phyloP scores from a whole-genome alignment of 1,284 basidiomycete species.

The Termitomyces sp. region DNA sequence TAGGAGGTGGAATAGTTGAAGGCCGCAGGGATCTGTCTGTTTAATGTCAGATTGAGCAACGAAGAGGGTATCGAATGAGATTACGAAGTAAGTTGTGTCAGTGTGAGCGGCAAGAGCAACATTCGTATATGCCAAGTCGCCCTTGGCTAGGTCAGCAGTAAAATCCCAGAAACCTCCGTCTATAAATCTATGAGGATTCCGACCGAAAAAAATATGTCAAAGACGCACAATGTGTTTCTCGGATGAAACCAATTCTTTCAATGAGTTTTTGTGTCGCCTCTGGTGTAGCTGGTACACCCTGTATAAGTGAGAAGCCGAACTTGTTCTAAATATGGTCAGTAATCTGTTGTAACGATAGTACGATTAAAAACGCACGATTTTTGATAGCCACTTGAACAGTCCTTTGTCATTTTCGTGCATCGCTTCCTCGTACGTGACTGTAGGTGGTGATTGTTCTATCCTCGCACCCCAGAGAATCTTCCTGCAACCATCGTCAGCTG shows the following conservation, averaged over 20 bases:
- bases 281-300: constrained; percentile 75
- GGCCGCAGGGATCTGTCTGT: constrained; percentile 86
- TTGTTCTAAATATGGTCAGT: constrained; percentile 48
- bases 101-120: constrained; percentile 89
- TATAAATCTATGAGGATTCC: constrained; percentile 26
- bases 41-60: constrained; percentile 2
- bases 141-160: constrained; percentile 86
- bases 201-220: not conserved
- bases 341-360: not conserved
- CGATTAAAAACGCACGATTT: constrained; percentile 57
- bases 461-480: constrained; percentile 79
- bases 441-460: constrained; percentile 75
- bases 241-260: constrained; percentile 79
- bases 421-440: constrained; percentile 69
- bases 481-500: constrained; percentile 33
- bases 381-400: constrained; percentile 77
- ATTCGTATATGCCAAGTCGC: constrained; percentile 90
- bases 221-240: constrained; percentile 85
- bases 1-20: constrained; percentile 94
- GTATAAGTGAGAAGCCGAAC: constrained; percentile 88
- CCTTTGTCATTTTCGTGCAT: constrained; percentile 67
- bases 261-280: constrained; percentile 83
- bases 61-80: constrained; percentile 22
- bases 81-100: constrained; percentile 90
- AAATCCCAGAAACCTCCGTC: constrained; percentile 97